Conservation (phyloP, 495 filamentous ascomycete species). For the Zalerion maritima region DNA sequence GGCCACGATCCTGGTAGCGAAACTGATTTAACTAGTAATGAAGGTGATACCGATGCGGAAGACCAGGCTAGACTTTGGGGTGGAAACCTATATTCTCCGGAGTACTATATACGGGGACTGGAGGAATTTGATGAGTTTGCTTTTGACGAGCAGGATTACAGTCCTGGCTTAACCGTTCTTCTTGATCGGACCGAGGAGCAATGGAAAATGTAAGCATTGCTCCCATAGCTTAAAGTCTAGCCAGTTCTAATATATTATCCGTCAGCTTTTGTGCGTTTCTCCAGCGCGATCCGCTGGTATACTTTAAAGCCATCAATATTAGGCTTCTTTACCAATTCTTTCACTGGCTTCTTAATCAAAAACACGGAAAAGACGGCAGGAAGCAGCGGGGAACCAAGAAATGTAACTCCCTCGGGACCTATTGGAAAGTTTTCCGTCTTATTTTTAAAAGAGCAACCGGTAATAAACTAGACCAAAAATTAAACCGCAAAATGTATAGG, state of each 20-base stretch:
- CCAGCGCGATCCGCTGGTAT: no score
- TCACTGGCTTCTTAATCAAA: no score
- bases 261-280: no score
- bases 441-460: neutral
- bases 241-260: no score
- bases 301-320: no score
- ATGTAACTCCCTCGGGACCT: neutral
- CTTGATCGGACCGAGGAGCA: no score
- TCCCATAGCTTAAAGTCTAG: no score
- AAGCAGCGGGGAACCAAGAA: neutral
- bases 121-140: neutral
- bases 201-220: no score
- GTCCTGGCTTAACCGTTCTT: neutral
- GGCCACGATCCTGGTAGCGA: no score
- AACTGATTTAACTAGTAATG: no score
- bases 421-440: conserved; percentile 1
- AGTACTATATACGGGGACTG: neutral
- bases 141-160: neutral
- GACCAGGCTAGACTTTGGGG: neutral
- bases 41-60: neutral
- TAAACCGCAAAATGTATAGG: neutral
- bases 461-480: neutral
- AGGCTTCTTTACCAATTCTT: no score
- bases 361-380: neutral
- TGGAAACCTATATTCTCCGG: neutral